These are phyloP conservation scores for Phytophthora cactorum DNA, from an alignment of 352 stramenopile genomes.

Conservation along the genomic window DNA sequence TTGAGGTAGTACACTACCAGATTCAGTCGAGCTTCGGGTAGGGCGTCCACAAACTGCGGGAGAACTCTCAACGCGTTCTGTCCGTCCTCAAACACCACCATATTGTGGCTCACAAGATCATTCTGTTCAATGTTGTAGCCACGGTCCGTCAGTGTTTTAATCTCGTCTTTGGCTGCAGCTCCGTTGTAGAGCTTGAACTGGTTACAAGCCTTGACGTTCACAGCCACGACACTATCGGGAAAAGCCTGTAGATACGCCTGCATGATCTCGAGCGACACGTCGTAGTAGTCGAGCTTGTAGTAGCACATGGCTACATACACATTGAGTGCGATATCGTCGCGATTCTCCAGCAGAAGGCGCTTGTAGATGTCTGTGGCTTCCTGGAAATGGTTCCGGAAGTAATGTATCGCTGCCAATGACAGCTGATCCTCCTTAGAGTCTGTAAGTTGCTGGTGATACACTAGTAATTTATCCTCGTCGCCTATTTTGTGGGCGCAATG, in stretches of 20 bases:
- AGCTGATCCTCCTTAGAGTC: conserved; percentile 95
- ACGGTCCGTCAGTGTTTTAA: conserved; percentile 92
- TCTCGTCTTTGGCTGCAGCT: conserved; percentile 93
- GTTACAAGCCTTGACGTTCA: conserved; percentile 98
- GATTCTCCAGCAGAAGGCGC: conserved; percentile 93
- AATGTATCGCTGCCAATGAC: conserved; percentile 96
- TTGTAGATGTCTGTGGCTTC: conserved; percentile 98
- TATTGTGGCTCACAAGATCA: conserved; percentile 96
- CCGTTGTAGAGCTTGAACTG: conserved; percentile 98
- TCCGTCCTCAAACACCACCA: conserved; percentile 96
- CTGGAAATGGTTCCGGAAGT: conserved; percentile 94
- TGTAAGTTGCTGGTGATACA: conserved; percentile 94
- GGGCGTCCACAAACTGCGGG: conserved; percentile 91
- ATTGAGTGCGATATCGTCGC: conserved; percentile 96
- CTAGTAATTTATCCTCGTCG: conserved; percentile 95
- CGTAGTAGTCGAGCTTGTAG: conserved; percentile 98
- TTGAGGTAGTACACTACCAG: conserved; percentile 95
- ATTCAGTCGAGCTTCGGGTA: conserved; percentile 96
- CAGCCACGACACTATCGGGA: conserved; percentile 91
- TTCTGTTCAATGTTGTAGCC: conserved; percentile 92
- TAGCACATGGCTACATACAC: conserved; percentile 99
- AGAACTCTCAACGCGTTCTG: conserved; percentile 93
- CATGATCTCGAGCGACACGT: conserved; percentile 97
- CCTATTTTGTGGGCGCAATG: conserved; percentile 94
- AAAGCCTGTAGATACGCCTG: conserved; percentile 94